Evolutionary conservation across 1,139 yeast species (phyloP), one percentile per base, ranked within the genome.

Genomic region (Debaryomyces udenii): DNA sequence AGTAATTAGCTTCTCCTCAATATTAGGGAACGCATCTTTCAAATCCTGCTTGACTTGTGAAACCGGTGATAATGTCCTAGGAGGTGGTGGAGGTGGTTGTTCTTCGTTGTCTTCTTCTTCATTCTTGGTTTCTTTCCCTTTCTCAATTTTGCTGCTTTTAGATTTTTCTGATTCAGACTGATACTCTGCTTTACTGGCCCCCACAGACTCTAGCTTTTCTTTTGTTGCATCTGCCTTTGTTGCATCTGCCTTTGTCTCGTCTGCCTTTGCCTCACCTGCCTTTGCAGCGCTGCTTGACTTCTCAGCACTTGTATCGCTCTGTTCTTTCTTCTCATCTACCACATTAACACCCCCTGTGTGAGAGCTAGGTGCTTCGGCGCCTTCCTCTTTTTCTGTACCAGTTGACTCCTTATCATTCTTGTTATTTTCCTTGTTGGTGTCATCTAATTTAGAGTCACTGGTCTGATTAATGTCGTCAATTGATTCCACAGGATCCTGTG

Each of bases 1-100:
- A 37, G 83, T 80, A 48, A 89, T 73, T 48, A 82, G 76, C 48
- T 81, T 79, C 28, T 79, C 85, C 39, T 88, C 96, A 22, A 80
- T 66, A 16, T 70, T 66, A 1, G 98, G 97, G 61, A 90, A 90
- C 1, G 97, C 96, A 17, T 86, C 94, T 54, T 76, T 74, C 50
- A 90, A 70, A 43, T 80, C 78, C 24, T 73, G 68, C 47, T 76
- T 71, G 35, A 81, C 71, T 49, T 71, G 69, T 26, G 78, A 66
- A 33, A 72, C 68, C 15, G 88, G 86, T 7, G 84, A 76, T 10
- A 70, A 59, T 9, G 90, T 91, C 52, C 96, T 75, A 14, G 80
- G 72, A 3, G 96, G 96, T 49, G 73, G 77, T n/a, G 85, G 78
- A 4, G 96, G 96, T 38, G 56, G 65, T 22, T 52, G 56, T 10